Base-by-base conservation (phyloP, 164 flowering plant species). In the Liquidambar formosana region DNA sequence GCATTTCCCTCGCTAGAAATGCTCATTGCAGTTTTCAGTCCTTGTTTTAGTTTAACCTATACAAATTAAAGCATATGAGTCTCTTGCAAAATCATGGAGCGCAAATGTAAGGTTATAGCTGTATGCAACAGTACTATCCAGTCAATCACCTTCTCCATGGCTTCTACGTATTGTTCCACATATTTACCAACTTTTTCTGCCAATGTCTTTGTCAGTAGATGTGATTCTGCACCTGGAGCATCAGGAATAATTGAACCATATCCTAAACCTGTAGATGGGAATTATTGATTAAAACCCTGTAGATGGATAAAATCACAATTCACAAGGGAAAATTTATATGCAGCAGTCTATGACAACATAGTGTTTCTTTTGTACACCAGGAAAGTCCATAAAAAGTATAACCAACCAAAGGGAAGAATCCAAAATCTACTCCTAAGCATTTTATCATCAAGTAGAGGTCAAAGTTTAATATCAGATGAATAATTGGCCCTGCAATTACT, bases 21-120 rank as follows among this genome's bases (percentile, higher is more conserved):
- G 71, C 73, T 71, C 99, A 95, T 95, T 73, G 96, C 98, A 81
- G 69, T 77, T 80, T 89, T 93, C 66, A 95, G 82, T 26, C 98
- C 99, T 79, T 91, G 96, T 78, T 93, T 95, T 71, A 95, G 83
- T 71, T 93, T 93, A 60, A 95, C 97, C 99, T 95, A 60, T 44
- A 56, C 66, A 65, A 25, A 80, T 57, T 11, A 44, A 16, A 53
- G 14, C 11, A 67, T 57, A 26, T 66, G 23, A 73, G 38, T 43
- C 45, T 45, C 28, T 19, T 22, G 49, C 22, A 57, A 58, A 11
- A 65, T 56, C 25, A 26, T 61, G 5, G 13, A 23, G 43, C 15
- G 13, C 16, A 16, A 41, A 4, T 5, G 19, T 2, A 26, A 3
- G 19, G 51, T 49, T 26, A 49, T 63, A 23, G 15, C 41, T 15